Evolutionary conservation across 768 basidiomycete species (phyloP).

Genomic region (Russula sp.): DNA sequence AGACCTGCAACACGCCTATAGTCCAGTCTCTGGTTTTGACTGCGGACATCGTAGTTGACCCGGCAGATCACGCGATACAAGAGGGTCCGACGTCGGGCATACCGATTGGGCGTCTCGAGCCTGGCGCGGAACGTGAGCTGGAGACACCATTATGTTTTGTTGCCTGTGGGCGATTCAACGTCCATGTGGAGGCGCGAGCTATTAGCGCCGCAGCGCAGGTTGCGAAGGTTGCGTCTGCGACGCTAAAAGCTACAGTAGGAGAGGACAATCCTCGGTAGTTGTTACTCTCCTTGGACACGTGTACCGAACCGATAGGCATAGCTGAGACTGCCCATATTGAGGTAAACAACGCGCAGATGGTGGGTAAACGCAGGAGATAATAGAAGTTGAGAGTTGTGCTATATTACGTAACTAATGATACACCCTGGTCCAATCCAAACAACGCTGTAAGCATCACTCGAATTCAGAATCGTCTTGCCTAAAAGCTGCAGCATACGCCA

Average conservation of each 20-base stretch:
- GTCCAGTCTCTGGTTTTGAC: slow-evolving; percentile 53
- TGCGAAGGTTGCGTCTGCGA: slow-evolving; percentile 39
- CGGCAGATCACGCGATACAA: slow-evolving; percentile 61
- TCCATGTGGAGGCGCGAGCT: slow-evolving; percentile 41
- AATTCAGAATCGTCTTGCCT: slow-evolving; percentile 80
- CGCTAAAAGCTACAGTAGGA: slow-evolving; percentile 41
- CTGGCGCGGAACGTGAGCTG: slow-evolving; percentile 50
- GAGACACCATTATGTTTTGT: slow-evolving; percentile 70
- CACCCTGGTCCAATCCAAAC: neutral
- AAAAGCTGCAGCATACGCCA: slow-evolving; percentile 83
- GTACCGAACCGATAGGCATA: neutral
- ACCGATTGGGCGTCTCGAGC: slow-evolving; percentile 58
- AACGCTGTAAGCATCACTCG: slow-evolving; percentile 43
- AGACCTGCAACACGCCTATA: slow-evolving; percentile 38
- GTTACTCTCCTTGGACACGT: slow-evolving; percentile 1
- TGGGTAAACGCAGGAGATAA: neutral
- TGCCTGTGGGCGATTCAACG: slow-evolving; percentile 59
- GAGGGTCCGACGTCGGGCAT: slow-evolving; percentile 66
- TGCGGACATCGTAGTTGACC: slow-evolving; percentile 53
- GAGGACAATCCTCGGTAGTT: slow-evolving; percentile 26
- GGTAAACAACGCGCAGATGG: neutral
- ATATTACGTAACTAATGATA: slow-evolving; percentile 13
- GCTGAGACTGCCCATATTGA: neutral
- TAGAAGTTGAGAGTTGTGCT: slow-evolving; percentile 7
- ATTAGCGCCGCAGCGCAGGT: slow-evolving; percentile 28